Conservation (phyloP, 805 yeast species). For the Yarrowia porcina region DNA sequence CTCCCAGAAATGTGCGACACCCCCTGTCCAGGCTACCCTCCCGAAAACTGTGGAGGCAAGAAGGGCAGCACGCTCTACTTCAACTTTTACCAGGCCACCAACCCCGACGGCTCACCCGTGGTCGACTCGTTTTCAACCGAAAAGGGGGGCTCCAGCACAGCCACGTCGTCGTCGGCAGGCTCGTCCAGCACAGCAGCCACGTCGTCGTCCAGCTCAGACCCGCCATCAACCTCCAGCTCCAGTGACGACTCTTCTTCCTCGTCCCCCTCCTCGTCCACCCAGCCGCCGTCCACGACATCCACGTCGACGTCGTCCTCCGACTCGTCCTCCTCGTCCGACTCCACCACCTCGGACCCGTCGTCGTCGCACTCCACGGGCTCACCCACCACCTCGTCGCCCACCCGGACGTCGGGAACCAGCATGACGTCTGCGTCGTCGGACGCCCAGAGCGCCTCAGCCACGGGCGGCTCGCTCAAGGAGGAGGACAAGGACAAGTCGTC, state of each 20-base stretch:
- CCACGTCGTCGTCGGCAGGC: neutral
- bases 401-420: slow-evolving; percentile 13
- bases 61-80: slow-evolving; percentile 28
- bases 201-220: slow-evolving; percentile 25
- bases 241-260: slow-evolving; percentile 25
- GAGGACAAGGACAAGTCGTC: slow-evolving; percentile 30
- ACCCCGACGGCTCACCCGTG: slow-evolving; percentile 7
- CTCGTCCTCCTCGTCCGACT: neutral
- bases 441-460: slow-evolving; percentile 26
- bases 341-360: neutral
- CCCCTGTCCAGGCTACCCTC: slow-evolving; percentile 60
- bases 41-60: slow-evolving; percentile 62
- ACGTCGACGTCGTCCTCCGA: neutral
- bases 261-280: slow-evolving; percentile 3
- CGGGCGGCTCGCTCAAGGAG: slow-evolving; percentile 34
- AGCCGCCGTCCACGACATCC: slow-evolving; percentile 25
- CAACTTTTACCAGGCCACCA: slow-evolving; percentile 30
- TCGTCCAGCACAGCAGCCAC: neutral
- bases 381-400: slow-evolving; percentile 25
- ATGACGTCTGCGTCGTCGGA: neutral
- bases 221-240: slow-evolving; percentile 26
- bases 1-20: slow-evolving; percentile 42
- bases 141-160: slow-evolving; percentile 13
- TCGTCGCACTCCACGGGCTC: slow-evolving; percentile 22
- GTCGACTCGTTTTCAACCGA: neutral